Evolutionary conservation across 768 basidiomycete genomes (phyloP).

Genomic region (Asterophora lycoperdoides): DNA sequence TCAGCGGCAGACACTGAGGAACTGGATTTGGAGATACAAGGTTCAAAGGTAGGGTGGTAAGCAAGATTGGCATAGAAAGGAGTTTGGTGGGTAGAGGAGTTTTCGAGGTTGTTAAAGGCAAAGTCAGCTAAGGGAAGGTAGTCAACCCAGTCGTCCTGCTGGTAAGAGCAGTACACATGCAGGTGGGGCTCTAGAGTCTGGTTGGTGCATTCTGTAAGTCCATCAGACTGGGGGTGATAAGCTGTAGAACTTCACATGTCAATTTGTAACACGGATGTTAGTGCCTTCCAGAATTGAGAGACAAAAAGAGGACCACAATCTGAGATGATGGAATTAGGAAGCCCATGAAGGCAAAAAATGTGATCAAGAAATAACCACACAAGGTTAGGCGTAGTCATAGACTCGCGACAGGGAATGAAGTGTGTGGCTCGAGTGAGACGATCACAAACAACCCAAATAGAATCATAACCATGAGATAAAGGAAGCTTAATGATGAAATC

Average conservation of each 20-base stretch:
- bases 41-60: conserved; percentile 8
- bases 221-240: conserved; percentile 34
- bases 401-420: conserved; percentile 36
- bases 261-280: conserved; percentile 13
- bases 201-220: conserved; percentile 6
- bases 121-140: conserved; percentile 37
- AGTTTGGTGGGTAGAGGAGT: conserved; percentile 29
- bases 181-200: conserved; percentile 27
- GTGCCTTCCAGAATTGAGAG: conserved; percentile 25
- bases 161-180: conserved; percentile 31
- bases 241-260: conserved; percentile 27
- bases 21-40: not conserved
- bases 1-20: too few relatives aligned
- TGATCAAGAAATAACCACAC: conserved; percentile 31
- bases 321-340: conserved; percentile 29
- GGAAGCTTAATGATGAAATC: conserved; percentile 42
- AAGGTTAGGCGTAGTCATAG: conserved; percentile 26
- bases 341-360: conserved; percentile 32
- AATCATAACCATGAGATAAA: conserved; percentile 30
- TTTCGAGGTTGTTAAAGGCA: conserved; percentile 33
- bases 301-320: conserved; percentile 30
- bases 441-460: conserved; percentile 36
- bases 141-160: conserved; percentile 29
- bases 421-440: conserved; percentile 36
- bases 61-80: conserved; percentile 33